Base-by-base conservation (phyloP, 1,284 basidiomycete genomes). In the Tilletia indica region DNA sequence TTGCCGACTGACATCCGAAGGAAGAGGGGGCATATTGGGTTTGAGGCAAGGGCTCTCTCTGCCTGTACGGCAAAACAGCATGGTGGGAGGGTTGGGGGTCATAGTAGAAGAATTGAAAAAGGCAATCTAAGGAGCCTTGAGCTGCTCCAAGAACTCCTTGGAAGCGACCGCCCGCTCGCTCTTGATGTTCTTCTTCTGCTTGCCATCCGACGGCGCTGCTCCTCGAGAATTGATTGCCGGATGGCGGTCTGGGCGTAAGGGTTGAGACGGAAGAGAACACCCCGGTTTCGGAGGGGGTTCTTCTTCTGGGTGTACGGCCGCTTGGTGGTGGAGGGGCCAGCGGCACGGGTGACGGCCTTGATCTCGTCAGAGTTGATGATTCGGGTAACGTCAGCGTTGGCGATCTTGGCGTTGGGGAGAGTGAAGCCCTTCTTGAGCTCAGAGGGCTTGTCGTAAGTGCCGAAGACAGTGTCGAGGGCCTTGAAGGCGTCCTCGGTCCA, bases 241-340 rank as follows among this genome's bases (percentile, higher is more conserved):
- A 83, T 82, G 31, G 77, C 75, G 61, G 80, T 72, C 77, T 97
- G 85, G 71, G 96, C 96, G 87, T 99, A 99, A 71, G 97, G 97
- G 90, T 99, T 99, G 87, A 99, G 90, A 83, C 95, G 91, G 94
- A 96, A 97, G 85, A 99, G 90, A 82, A 97, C 89, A 74, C 90
- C 92, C 88, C 93, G 94, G 92, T 99, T 99, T 87, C 90, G 77
- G 71, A 84, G 80, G 72, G 96, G 94, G 89, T 98, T 98, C 92
- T 98, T 98, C 92, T 95, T 95, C 89, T 98, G 96, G 78, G 94
- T 94, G 93, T 93, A 97, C 78, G 95, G 94, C 85, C 94, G 91
- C 86, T 93, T 94, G 87, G 91, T 91, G 76, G 87, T 84, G 86
- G 92, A 91, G 75, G 90, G 87, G 78, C 91, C 90, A 76, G 92